These are phyloP conservation scores for Lavandula angustifolia DNA, from an alignment of 257 asterid species.

Conservation along the genomic window DNA sequence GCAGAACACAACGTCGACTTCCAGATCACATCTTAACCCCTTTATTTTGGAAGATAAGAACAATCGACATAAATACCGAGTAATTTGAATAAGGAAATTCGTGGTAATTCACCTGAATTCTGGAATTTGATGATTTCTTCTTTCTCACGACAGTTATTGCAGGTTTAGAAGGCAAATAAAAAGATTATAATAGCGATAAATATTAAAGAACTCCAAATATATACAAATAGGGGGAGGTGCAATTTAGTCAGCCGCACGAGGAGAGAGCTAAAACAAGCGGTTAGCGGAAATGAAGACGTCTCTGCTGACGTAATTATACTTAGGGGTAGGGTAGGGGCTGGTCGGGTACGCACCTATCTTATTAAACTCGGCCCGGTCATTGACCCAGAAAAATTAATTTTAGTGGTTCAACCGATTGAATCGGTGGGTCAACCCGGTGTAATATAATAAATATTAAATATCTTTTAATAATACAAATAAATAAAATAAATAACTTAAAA, in stretches of 20 bases:
- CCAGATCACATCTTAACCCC: conserved; percentile 19
- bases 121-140: conserved; percentile 33
- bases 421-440: too few species aligned
- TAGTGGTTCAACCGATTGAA: too few species aligned
- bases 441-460: too few species aligned
- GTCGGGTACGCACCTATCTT: too few species aligned
- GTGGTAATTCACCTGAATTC: conserved; percentile 29
- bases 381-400: too few species aligned
- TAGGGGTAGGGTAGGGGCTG: too few species aligned
- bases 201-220: conserved; percentile 10
- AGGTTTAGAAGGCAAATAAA: conserved; percentile 2
- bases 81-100: background rate
- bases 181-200: background rate
- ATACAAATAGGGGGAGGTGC: conserved; percentile 31
- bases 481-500: too few species aligned
- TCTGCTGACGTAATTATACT: conserved; percentile 37
- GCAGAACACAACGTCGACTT: conserved; percentile 10
- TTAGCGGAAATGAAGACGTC: conserved; percentile 22
- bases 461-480: too few species aligned
- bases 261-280: conserved; percentile 28
- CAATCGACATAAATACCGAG: background rate
- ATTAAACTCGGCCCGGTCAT: too few species aligned
- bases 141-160: conserved; percentile 34
- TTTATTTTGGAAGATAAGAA: background rate
- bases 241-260: conserved; percentile 6